Conservation (phyloP, 208 protist genomes). For the Strigomonas culicis region DNA sequence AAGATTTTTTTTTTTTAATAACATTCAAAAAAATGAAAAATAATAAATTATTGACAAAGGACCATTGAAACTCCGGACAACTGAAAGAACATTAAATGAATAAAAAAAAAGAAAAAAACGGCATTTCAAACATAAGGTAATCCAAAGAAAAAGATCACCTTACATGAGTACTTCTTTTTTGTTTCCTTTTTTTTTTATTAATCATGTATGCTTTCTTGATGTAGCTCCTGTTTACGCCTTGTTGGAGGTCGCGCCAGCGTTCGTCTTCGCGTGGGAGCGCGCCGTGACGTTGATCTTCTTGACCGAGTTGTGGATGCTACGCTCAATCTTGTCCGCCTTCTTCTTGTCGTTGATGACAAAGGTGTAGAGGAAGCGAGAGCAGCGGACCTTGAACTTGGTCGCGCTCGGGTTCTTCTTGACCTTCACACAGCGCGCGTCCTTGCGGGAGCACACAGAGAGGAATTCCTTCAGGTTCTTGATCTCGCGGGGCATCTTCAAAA, state of each 20-base stretch:
- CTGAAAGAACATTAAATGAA: conserved; percentile 3
- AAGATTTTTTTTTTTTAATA: no score
- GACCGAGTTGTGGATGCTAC: conserved; percentile 85
- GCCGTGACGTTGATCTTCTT: conserved; percentile 88
- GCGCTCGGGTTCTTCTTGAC: conserved; percentile 86
- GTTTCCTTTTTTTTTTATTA: background rate
- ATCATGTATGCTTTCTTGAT: no score
- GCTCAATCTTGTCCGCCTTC: conserved; percentile 91
- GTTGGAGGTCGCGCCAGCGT: conserved; percentile 46
- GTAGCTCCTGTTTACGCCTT: conserved; percentile 18
- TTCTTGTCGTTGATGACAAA: conserved; percentile 89
- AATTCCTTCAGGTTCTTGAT: conserved; percentile 93
- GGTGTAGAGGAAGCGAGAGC: conserved; percentile 92
- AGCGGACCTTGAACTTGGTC: conserved; percentile 94
- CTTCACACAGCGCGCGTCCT: conserved; percentile 91
- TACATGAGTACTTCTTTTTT: background rate
- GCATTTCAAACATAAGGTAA: background rate
- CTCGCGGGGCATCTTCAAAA: conserved; percentile 76
- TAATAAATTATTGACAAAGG: background rate
- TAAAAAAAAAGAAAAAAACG: conserved; percentile 19
- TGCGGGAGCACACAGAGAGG: conserved; percentile 90
- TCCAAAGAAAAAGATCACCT: background rate
- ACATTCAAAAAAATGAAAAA: conserved; percentile 13
- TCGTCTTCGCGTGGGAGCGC: conserved; percentile 80
- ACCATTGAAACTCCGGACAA: background rate